These are phyloP conservation scores for Primulina huaijiensis DNA, from an alignment of 257 asterid species.

Conservation along the genomic window DNA sequence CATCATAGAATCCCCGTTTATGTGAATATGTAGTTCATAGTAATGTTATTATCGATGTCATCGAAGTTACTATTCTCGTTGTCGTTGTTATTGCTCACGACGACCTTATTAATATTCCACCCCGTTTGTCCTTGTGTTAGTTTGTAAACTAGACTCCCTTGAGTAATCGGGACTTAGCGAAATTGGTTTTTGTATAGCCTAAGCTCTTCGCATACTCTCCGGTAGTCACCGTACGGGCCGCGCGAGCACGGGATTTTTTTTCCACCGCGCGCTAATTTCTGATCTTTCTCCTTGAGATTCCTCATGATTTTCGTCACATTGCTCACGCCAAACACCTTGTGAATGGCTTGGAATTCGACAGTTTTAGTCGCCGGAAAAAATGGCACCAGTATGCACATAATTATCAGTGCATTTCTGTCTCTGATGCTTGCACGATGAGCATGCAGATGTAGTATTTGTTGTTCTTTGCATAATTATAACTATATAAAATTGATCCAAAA, in stretches of 20 bases:
- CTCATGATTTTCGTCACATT: constrained; percentile 53
- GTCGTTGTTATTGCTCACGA: constrained; percentile 1
- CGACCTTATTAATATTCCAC: constrained; percentile 36
- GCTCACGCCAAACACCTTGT: constrained; percentile 79
- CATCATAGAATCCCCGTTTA: constrained; percentile 29
- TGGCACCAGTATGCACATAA: constrained; percentile 69
- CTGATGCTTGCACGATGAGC: constrained; percentile 98
- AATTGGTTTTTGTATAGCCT: constrained; percentile 49
- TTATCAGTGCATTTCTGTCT: constrained; percentile 75
- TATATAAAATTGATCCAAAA: neutral
- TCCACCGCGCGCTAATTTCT: constrained; percentile 54
- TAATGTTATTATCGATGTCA: constrained; percentile 4
- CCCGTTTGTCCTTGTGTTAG: constrained; percentile 41
- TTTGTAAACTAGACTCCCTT: constrained; percentile 35
- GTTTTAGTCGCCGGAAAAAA: constrained; percentile 52
- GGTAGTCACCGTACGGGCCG: constrained; percentile 66
- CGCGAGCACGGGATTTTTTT: constrained; percentile 48
- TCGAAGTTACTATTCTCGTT: neutral
- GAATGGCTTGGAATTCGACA: constrained; percentile 74
- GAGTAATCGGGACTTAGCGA: constrained; percentile 29
- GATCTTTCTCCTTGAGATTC: constrained; percentile 47
- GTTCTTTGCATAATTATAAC: constrained; percentile 35
- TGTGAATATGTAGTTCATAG: constrained; percentile 31
- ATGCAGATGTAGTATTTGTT: constrained; percentile 44
- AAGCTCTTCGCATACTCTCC: constrained; percentile 53